A percentile compares a stretch with the other conserved stretches of the same genome.
These are phyloP conservation scores for Mallotus nudiflorus DNA, from an alignment of 345 rosid genomes.

Conservation along the genomic window DNA sequence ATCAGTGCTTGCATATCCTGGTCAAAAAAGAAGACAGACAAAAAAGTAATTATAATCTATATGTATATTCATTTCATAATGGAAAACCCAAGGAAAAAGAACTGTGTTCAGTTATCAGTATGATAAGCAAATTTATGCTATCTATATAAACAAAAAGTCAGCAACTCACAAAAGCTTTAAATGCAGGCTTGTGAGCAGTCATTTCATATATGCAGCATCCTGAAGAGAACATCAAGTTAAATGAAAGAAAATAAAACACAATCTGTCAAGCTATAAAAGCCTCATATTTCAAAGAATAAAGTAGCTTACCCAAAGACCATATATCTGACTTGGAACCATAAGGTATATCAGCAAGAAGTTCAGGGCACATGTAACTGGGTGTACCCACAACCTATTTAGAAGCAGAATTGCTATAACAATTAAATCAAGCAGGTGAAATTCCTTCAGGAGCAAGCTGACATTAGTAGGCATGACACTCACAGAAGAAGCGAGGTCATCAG, in stretches of 20 bases:
- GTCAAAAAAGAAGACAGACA: not conserved
- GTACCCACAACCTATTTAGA: conserved; percentile 84
- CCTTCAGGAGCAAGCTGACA: no score
- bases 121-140: not conserved
- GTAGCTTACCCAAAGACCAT: conserved; percentile 78
- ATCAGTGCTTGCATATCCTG: conserved; percentile 99
- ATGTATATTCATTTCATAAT: not conserved
- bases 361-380: conserved; percentile 99
- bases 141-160: conserved; percentile 3
- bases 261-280: not conserved
- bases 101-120: not conserved
- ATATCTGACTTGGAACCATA: conserved; percentile 96
- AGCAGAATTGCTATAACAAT: conserved; percentile 12
- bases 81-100: not conserved
- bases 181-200: conserved; percentile 88
- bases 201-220: conserved; percentile 99
- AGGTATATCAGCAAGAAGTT: conserved; percentile 98
- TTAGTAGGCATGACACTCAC: conserved; percentile 47
- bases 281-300: conserved; percentile 1
- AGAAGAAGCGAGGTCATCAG: conserved; percentile 95
- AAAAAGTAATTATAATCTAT: not conserved
- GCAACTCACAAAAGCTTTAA: conserved; percentile 87
- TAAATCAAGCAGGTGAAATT: conserved; percentile 6
- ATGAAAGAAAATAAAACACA: not conserved
- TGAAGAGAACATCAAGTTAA: conserved; percentile 35